Evolutionary conservation across 768 basidiomycete genomes (phyloP), one percentile per base, ranked within the genome.

Genomic region (Podaxis pistillaris): DNA sequence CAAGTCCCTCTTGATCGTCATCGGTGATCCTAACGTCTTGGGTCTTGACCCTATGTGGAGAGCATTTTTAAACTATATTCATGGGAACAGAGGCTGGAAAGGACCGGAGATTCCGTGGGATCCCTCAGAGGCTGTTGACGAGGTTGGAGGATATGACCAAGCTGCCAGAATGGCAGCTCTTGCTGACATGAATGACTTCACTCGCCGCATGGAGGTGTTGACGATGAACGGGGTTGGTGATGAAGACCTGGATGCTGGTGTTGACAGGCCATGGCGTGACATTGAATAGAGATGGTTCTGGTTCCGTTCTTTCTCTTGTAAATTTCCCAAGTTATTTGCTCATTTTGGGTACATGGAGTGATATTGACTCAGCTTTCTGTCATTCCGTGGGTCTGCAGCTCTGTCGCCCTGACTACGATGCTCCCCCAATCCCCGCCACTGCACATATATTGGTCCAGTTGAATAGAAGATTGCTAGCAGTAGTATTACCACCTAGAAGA

Each of bases 21-120:
- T 89, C 26, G 87, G 87, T 3, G 82, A 88, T 63, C 84, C 86
- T 0, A 69, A 76, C 7, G 84, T 87, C 3, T 74, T 89, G 0
- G 82, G 81, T 7, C 76, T 88, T 1, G 87, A 89, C 64, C 86
- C 86, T 0, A 73, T 87, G 2, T 88, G 87, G 87, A 73, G 86
- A 3, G 70, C 73, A 0, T 87, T 87, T 75, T 68, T 89, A 53
- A 86, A 86, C 62, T 87, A 84, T 64, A 71, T 88, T n/a, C 70
- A 83, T 63, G 55, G 67, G 17, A 78, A 81, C 13, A 80, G 80
- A 1, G 87, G 86, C 0, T 88, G 86, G 83, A 76, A 69, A 33
- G 86, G 86, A 5, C 74, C 75, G 4, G 70, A 72, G 5, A 81
- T 83, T 38, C 68, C 76, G 6, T 87, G 86, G 85, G 79, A 86